Base-by-base conservation (phyloP, 805 yeast genomes). In the Ogataea trehalophila region DNA sequence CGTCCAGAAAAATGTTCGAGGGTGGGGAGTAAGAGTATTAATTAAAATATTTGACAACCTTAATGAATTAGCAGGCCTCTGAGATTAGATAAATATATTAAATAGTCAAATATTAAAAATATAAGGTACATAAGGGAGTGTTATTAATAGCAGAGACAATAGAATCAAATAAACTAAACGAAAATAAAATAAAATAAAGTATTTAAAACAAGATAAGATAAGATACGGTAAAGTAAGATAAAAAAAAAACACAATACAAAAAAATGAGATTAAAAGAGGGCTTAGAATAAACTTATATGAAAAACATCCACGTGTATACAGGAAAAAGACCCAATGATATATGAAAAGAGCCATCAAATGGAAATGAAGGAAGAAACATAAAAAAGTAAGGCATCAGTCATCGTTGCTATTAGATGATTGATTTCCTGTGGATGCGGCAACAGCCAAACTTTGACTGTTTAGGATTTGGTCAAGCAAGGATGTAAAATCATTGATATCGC, bases 391-490 rank as follows among this genome's bases (percentile, higher is more conserved):
- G 2, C 7, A 37, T 26, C 20, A 22, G 9, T 43, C 41, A 16
- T 42, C 45, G 20, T 23, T 33, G 33, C 36, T 42, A 31, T 29
- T 41, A 14, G 8, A 31, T 37, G 14, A 14, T 7, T 5, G n/a
- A 29, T 20, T 29, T 9, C 37, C 43, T n/a, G 31, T n/a, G 4
- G 48, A 42, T 11, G 48, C 51, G 33, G 52, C 36, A 17, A 53
- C 47, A 2, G 52, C 45, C 33, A 45, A 33, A 37, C 44, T 53
- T 38, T 54, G 56, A 18, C 55, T 50, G 15, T 55, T 48, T 35
- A 58, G 46, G 20, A 58, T 55, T 43, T 58, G 61, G 33, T 58
- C 61, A 42, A 58, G 36, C 9, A 58, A 46, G 14, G 48, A 46
- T 8, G 49, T 47, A 34, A 48, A 54, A 41, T 58, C 61, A 20